phyloP scores from a whole-genome alignment of 2,329 filamentous ascomycete genomes.

The Fusarium brevicatenulatum region DNA sequence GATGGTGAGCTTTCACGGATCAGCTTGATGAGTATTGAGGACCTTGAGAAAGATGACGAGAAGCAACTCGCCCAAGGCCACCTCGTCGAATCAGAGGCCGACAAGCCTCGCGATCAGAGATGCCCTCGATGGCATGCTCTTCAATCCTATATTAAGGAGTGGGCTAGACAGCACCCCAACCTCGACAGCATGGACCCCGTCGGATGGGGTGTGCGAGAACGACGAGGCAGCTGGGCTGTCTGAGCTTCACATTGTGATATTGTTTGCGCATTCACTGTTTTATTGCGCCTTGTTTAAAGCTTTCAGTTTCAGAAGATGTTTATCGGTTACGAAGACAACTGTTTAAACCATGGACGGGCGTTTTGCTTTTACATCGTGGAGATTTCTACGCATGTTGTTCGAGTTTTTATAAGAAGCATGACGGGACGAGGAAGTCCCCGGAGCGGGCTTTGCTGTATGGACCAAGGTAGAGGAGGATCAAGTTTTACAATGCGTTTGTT shows the following conservation, averaged over 20 bases:
- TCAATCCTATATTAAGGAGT: constrained; percentile 84
- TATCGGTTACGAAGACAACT: constrained; percentile 5
- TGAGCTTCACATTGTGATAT: constrained; percentile 45
- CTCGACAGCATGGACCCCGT: constrained; percentile 69
- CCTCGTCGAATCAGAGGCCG: constrained; percentile 67
- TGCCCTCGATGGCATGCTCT: constrained; percentile 83
- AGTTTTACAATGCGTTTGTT: not conserved
- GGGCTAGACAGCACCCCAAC: constrained; percentile 86
- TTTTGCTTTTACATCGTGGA: constrained; percentile 23
- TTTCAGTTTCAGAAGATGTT: not conserved
- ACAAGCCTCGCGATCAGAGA: constrained; percentile 61
- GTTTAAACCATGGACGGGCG: constrained; percentile 30
- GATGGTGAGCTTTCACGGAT: constrained; percentile 89
- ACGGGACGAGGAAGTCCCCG: constrained; percentile 20
- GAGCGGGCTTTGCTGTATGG: constrained; percentile 12
- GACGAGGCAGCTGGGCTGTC: constrained; percentile 79
- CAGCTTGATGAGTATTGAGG: constrained; percentile 72
- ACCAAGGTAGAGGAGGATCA: constrained; percentile 3
- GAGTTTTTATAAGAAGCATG: constrained; percentile 24
- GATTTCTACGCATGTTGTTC: constrained; percentile 8
- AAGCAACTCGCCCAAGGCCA: constrained; percentile 73
- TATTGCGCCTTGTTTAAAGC: not conserved
- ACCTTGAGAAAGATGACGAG: constrained; percentile 78
- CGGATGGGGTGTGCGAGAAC: constrained; percentile 74
- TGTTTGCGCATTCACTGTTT: constrained; percentile 1